These are phyloP conservation scores for Hyaloscypha bicolor DNA, from an alignment of 495 filamentous ascomycete species.

Conservation along the genomic window DNA sequence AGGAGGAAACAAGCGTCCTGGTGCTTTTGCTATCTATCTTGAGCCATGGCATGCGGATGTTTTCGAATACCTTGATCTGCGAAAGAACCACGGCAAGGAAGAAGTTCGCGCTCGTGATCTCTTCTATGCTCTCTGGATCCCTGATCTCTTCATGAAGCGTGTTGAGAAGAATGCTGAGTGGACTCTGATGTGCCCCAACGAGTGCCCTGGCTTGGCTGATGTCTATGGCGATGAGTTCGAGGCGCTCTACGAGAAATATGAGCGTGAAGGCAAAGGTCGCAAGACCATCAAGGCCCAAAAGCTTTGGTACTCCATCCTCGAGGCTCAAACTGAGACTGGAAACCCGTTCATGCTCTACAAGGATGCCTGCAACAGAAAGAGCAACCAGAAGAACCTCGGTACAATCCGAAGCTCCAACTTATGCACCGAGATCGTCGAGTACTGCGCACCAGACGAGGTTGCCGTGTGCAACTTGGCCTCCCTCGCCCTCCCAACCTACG, in stretches of 20 bases:
- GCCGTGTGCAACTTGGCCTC: slow-evolving; percentile 98
- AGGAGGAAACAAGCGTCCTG: slow-evolving; percentile 98
- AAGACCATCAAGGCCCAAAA: slow-evolving; percentile 95
- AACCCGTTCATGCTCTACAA: slow-evolving; percentile 99
- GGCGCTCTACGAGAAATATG: slow-evolving; percentile 91
- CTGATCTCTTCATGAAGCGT: slow-evolving; percentile 99
- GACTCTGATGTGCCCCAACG: slow-evolving; percentile 97
- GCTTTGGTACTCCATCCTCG: slow-evolving; percentile 97
- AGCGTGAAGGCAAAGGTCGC: slow-evolving; percentile 84
- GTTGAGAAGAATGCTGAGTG: slow-evolving; percentile 93
- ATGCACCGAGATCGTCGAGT: slow-evolving; percentile 98
- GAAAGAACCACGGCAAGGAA: slow-evolving; percentile 99
- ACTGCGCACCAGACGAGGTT: slow-evolving; percentile 95
- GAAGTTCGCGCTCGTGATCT: slow-evolving; percentile 95
- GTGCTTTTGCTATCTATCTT: slow-evolving; percentile 98
- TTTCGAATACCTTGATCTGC: slow-evolving; percentile 94
- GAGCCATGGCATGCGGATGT: slow-evolving; percentile 99
- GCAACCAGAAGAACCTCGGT: slow-evolving; percentile 99
- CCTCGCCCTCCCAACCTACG: slow-evolving; percentile 84
- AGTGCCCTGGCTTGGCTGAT: slow-evolving; percentile 92
- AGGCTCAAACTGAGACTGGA: slow-evolving; percentile 97
- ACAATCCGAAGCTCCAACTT: slow-evolving; percentile 98
- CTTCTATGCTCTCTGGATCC: slow-evolving; percentile 98
- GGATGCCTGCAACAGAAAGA: slow-evolving; percentile 96
- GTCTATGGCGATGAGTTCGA: slow-evolving; percentile 98